Conservation (phyloP, 129 eudicot genomes). For the carrot (Daucus carota) region DNA sequence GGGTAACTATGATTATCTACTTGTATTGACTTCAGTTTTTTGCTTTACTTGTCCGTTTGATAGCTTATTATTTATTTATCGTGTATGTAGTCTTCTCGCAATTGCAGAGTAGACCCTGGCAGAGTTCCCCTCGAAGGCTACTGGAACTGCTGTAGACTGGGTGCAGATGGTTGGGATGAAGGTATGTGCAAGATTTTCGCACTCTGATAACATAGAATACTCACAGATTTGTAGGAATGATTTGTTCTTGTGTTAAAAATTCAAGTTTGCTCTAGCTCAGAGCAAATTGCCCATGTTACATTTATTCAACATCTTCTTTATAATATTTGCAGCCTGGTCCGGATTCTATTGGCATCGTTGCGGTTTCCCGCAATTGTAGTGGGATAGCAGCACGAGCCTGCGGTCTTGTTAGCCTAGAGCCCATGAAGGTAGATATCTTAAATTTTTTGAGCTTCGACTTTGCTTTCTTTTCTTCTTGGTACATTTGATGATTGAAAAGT, state of each 20-base stretch:
- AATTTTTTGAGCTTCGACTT: neutral
- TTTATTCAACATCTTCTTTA: neutral
- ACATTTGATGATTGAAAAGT: neutral
- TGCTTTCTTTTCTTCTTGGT: neutral
- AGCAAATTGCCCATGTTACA: neutral
- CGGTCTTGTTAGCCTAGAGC: slow-evolving; percentile 90
- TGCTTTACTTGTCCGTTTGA: neutral
- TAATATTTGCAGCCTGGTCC: slow-evolving; percentile 78
- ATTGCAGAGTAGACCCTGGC: slow-evolving; percentile 94
- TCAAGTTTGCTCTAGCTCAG: neutral
- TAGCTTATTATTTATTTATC: slow-evolving; percentile 2
- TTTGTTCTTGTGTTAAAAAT: neutral
- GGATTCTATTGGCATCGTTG: too few relatives aligned
- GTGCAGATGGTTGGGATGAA: slow-evolving; percentile 99
- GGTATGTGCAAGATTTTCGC: slow-evolving; percentile 20
- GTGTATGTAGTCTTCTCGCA: slow-evolving; percentile 59
- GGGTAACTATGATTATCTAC: slow-evolving; percentile 39
- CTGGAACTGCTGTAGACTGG: slow-evolving; percentile 99
- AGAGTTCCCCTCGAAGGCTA: slow-evolving; percentile 97
- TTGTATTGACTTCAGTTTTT: neutral
- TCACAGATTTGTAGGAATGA: neutral
- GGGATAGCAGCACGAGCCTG: slow-evolving; percentile 99
- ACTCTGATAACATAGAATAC: neutral
- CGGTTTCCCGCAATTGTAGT: slow-evolving; percentile 85
- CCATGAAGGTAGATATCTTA: slow-evolving; percentile 55